Evolutionary conservation across 176 grass and related monocot genomes (phyloP).

Genomic region (Chloris gayana): DNA sequence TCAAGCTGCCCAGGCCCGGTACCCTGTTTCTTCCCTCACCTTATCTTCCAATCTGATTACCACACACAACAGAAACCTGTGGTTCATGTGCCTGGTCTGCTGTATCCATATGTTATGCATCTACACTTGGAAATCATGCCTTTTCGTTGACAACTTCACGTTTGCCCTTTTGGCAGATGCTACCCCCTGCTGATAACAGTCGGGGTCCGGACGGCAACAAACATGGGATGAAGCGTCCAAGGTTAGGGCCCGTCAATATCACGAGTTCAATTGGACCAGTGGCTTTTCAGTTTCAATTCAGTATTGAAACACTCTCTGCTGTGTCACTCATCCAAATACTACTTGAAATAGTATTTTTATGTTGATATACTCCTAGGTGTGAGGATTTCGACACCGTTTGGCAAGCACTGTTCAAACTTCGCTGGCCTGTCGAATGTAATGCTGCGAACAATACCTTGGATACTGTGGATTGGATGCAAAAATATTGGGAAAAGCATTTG

Average conservation of each 20-base stretch:
- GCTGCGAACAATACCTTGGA: constrained; percentile 8
- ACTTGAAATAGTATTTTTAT: neutral
- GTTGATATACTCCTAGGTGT: constrained; percentile 35
- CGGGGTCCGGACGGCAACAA: neutral
- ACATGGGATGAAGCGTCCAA: constrained; percentile 52
- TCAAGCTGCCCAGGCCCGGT: constrained; percentile 43
- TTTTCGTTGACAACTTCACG: neutral
- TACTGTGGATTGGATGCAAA: constrained; percentile 51
- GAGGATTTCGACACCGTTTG: constrained; percentile 59
- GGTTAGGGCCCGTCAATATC: constrained; percentile 23
- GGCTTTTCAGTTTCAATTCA: neutral
- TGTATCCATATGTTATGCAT: neutral
- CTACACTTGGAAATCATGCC: neutral
- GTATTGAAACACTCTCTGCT: neutral
- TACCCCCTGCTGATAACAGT: constrained; percentile 2
- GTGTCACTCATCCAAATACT: neutral
- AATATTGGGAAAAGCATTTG: constrained; percentile 71
- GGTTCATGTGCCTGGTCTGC: neutral
- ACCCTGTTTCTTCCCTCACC: neutral
- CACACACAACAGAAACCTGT: neutral
- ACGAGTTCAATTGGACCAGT: neutral
- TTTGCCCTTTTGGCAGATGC: constrained; percentile 28
- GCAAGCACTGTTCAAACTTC: constrained; percentile 50
- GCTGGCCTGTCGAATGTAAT: constrained; percentile 34
- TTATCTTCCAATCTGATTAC: neutral